phyloP scores from a whole-genome alignment of 2,329 filamentous ascomycete genomes.

The Xenoacremonium recifei region DNA sequence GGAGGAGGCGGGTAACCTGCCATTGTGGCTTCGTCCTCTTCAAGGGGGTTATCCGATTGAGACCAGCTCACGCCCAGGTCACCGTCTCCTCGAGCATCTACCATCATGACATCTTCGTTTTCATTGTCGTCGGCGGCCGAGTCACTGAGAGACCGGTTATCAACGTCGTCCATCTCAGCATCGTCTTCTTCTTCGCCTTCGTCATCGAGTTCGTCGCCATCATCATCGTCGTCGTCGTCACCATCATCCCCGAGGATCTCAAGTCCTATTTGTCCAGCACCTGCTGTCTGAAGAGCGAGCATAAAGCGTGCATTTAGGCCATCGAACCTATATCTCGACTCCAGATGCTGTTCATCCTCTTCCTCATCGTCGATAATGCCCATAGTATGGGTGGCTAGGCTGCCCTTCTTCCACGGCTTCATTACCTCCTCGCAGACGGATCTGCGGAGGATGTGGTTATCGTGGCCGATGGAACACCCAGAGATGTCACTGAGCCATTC shows the following conservation, averaged over 20 bases:
- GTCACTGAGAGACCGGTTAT: conserved; percentile 32
- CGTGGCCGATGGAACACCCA: conserved; percentile 79
- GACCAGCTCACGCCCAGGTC: conserved; percentile 52
- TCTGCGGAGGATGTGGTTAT: conserved; percentile 74
- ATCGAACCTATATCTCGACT: conserved; percentile 30
- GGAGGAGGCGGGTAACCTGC: conserved; percentile 69
- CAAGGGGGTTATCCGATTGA: conserved; percentile 63
- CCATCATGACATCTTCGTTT: conserved; percentile 58
- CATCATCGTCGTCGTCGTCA: conserved; percentile 29
- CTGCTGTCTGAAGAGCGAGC: conserved; percentile 35
- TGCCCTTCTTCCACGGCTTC: conserved; percentile 82
- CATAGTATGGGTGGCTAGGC: conserved; percentile 70
- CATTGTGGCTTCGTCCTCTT: conserved; percentile 74
- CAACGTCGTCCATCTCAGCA: conserved; percentile 41
- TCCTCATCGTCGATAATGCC: conserved; percentile 44
- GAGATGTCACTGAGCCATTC: conserved; percentile 95
- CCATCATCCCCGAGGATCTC: conserved; percentile 30
- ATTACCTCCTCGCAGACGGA: conserved; percentile 91
- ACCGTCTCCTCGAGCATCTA: conserved; percentile 47
- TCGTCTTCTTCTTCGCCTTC: conserved; percentile 43
- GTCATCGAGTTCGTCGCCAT: conserved; percentile 36
- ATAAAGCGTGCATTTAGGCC: conserved; percentile 37
- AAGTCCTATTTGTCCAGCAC: conserved; percentile 24
- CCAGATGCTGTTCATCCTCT: conserved; percentile 48
- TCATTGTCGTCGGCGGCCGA: conserved; percentile 44